These are phyloP conservation scores for Cymbopogon citratus DNA, from an alignment of 176 grass and related monocot genomes.

Conservation along the genomic window DNA sequence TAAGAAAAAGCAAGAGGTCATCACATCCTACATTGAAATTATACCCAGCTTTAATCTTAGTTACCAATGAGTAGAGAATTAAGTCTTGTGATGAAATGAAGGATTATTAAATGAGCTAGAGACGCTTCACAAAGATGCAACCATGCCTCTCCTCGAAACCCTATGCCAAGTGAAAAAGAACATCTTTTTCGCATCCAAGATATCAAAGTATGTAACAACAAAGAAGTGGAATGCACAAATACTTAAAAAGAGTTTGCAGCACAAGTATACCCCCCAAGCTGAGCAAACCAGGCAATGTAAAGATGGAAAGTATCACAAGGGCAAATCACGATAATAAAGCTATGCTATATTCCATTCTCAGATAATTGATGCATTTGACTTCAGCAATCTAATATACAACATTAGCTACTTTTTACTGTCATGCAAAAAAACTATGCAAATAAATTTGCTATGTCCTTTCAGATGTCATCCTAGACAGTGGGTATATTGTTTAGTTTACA, in stretches of 20 bases:
- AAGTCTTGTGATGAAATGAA: not conserved
- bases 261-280: not conserved
- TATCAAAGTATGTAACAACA: not conserved
- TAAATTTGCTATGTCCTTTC: not conserved
- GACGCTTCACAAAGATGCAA: not conserved
- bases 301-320: not conserved
- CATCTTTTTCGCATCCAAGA: not conserved
- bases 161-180: not conserved
- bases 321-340: constrained; percentile 10
- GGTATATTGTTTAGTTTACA: not conserved
- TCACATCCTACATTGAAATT: not conserved
- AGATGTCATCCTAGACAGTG: not conserved
- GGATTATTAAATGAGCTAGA: not conserved
- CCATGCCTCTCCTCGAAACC: not conserved
- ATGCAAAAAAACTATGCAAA: not conserved
- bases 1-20: not conserved
- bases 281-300: not conserved
- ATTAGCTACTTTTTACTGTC: not conserved
- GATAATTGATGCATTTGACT: not conserved
- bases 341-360: not conserved
- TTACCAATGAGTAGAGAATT: not conserved
- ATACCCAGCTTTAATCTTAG: not conserved
- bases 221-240: not conserved
- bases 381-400: not conserved
- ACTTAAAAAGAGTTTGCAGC: not conserved